Evolutionary conservation across 2,329 filamentous ascomycete species (phyloP).

Genomic region (Beauveria sp.): DNA sequence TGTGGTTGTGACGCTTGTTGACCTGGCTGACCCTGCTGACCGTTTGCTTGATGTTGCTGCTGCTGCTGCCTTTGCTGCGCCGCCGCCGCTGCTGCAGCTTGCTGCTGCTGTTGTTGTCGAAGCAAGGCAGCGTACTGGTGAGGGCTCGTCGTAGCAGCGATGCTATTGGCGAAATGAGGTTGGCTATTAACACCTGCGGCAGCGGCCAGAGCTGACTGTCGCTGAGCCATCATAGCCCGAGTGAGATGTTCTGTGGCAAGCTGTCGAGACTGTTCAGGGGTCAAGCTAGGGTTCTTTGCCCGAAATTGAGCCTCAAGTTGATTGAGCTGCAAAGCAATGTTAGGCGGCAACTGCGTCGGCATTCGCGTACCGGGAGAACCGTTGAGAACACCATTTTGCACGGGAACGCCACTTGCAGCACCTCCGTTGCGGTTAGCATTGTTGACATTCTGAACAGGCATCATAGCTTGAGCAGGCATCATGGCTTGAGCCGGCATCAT

Average conservation of each 20-base stretch:
- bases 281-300: constrained; percentile 42
- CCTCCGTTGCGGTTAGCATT: constrained; percentile 33
- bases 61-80: constrained; percentile 17
- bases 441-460: constrained; percentile 39
- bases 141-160: constrained; percentile 42
- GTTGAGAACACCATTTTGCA: constrained; percentile 38
- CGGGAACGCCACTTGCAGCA: constrained; percentile 24
- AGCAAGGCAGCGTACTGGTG: constrained; percentile 54
- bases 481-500: constrained; percentile 47
- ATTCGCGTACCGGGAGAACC: constrained; percentile 36
- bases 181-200: constrained; percentile 43
- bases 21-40: constrained; percentile 18
- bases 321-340: constrained; percentile 40
- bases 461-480: constrained; percentile 46
- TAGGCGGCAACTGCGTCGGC: constrained; percentile 37
- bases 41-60: constrained; percentile 12
- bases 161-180: constrained; percentile 40
- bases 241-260: constrained; percentile 44
- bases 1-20: constrained; percentile 6
- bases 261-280: constrained; percentile 41
- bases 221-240: constrained; percentile 39
- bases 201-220: constrained; percentile 47
- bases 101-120: constrained; percentile 48
- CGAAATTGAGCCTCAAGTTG: constrained; percentile 46
- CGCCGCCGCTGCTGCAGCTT: constrained; percentile 21